Percentiles rank a stretch among this genome's conserved stretches.
Conservation (phyloP, 768 basidiomycete genomes). For the Hygrophoropsis aurantiaca region DNA sequence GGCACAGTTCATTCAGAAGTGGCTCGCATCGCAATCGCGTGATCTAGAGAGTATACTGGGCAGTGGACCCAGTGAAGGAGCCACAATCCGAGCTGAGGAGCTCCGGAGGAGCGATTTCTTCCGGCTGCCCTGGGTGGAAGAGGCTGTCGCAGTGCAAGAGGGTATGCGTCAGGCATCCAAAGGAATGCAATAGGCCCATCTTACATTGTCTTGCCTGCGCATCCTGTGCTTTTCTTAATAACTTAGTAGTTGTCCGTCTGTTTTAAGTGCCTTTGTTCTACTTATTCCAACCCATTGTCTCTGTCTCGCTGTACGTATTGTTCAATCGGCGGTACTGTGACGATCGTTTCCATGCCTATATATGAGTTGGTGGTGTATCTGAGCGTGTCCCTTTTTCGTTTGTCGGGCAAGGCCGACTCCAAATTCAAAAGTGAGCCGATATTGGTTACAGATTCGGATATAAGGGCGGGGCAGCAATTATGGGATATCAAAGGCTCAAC, state of each 20-base stretch:
- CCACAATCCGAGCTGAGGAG: slow-evolving; percentile 84
- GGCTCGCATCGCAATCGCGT: slow-evolving; percentile 89
- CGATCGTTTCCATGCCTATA: slow-evolving; percentile 3
- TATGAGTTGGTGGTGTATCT: too few species aligned
- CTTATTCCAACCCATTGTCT: slow-evolving; percentile 3
- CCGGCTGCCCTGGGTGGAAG: slow-evolving; percentile 87
- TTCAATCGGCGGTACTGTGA: neutral
- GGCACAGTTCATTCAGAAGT: slow-evolving; percentile 79
- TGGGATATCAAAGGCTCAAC: too few species aligned
- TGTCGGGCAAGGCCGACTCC: slow-evolving; percentile 13
- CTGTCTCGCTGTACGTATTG: slow-evolving; percentile 1
- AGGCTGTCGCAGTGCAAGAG: slow-evolving; percentile 84
- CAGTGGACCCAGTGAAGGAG: slow-evolving; percentile 78
- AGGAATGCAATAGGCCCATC: slow-evolving; percentile 42
- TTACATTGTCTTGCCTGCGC: neutral
- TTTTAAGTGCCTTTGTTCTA: neutral
- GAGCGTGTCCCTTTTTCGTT: neutral
- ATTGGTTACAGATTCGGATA: too few species aligned
- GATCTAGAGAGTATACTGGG: slow-evolving; percentile 90
- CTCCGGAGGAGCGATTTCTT: slow-evolving; percentile 89
- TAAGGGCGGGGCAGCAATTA: neutral
- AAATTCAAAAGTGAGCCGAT: slow-evolving; percentile 2
- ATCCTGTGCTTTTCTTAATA: neutral
- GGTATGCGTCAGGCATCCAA: slow-evolving; percentile 65
- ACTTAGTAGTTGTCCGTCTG: neutral